Conservation (phyloP, 2,329 filamentous ascomycete species). For the Neobulgaria alba region DNA sequence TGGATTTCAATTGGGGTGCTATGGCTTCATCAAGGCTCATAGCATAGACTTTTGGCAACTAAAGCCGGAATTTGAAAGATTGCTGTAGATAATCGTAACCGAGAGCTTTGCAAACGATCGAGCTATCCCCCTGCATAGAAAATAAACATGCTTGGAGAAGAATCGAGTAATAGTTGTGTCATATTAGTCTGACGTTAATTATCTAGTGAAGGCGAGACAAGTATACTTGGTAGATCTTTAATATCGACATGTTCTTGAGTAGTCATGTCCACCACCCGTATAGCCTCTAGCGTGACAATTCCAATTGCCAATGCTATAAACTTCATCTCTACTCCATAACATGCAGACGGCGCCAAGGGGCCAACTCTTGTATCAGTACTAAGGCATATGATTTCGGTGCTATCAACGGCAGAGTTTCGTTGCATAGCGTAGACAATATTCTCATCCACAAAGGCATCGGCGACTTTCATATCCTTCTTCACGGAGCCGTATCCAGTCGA, state of each 20-base stretch:
- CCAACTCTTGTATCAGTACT: slow-evolving; percentile 68
- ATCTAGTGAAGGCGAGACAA: slow-evolving; percentile 34
- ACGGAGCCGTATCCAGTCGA: slow-evolving; percentile 35
- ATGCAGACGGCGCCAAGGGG: slow-evolving; percentile 61
- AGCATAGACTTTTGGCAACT: too few species aligned
- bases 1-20: too few species aligned
- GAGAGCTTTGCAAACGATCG: too few species aligned
- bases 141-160: too few species aligned
- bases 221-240: slow-evolving; percentile 61
- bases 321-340: slow-evolving; percentile 63
- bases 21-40: too few species aligned
- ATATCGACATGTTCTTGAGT: slow-evolving; percentile 73
- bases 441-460: slow-evolving; percentile 63
- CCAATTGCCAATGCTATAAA: slow-evolving; percentile 62
- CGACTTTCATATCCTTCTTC: slow-evolving; percentile 33
- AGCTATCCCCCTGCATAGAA: too few species aligned
- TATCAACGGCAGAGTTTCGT: slow-evolving; percentile 52
- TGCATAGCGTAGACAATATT: slow-evolving; percentile 65
- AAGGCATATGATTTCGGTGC: slow-evolving; percentile 62
- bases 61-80: too few species aligned
- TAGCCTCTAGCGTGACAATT: slow-evolving; percentile 60
- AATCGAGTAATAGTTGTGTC: too few species aligned
- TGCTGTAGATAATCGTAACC: too few species aligned
- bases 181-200: background rate
- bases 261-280: slow-evolving; percentile 64